A percentile compares a stretch with the other conserved stretches of the same genome.
These are phyloP conservation scores for Flaveria floridana DNA, from an alignment of 140 eudicot genomes.

Conservation along the genomic window DNA sequence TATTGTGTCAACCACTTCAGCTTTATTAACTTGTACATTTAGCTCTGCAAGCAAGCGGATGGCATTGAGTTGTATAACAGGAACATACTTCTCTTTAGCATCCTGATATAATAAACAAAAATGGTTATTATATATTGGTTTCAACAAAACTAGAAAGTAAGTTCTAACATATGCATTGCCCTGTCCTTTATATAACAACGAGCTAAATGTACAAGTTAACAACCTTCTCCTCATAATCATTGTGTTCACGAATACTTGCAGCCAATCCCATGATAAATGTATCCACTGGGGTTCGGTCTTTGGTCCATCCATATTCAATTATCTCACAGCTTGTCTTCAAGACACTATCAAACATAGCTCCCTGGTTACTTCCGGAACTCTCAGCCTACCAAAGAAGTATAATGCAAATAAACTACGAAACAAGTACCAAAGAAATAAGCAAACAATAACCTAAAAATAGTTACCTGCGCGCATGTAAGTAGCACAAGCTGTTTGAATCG, in stretches of 20 bases:
- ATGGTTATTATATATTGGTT: constrained; percentile 11
- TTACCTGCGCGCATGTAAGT: constrained; percentile 83
- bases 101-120: constrained; percentile 44
- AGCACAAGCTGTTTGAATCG: constrained; percentile 91
- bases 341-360: constrained; percentile 83
- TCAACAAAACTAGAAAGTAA: not conserved
- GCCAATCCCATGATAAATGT: constrained; percentile 92
- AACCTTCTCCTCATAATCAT: constrained; percentile 95
- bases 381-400: constrained; percentile 60
- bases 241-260: constrained; percentile 74
- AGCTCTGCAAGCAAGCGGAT: constrained; percentile 80
- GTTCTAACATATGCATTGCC: not conserved
- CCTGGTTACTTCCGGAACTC: constrained; percentile 56
- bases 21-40: constrained; percentile 67
- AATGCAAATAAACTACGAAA: not conserved
- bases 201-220: too few species aligned
- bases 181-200: not conserved
- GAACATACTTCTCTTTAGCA: constrained; percentile 64
- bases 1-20: constrained; percentile 92
- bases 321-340: constrained; percentile 86
- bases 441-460: constrained; percentile 9
- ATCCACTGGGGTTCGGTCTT: constrained; percentile 92
- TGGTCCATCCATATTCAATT: constrained; percentile 82
- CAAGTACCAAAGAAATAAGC: not conserved
- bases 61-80: constrained; percentile 69